Evolutionary conservation across 176 grass and related monocot species (phyloP).

Genomic region (Puya raimondii): DNA sequence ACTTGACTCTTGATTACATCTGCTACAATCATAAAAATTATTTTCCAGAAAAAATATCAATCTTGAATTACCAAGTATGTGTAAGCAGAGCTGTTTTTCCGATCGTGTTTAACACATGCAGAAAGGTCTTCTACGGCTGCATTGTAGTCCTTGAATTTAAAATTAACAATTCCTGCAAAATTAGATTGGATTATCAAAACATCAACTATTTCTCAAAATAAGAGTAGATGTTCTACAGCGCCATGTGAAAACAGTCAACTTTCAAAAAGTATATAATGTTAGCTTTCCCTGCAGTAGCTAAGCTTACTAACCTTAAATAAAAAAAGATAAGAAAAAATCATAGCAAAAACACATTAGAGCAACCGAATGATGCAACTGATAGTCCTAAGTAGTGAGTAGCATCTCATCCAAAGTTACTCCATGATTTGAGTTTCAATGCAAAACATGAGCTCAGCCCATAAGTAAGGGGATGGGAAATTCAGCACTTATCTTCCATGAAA

Average conservation of each 20-base stretch:
- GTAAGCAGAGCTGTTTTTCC: slow-evolving; percentile 94
- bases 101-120: slow-evolving; percentile 73
- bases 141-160: slow-evolving; percentile 97
- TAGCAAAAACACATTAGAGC: not conserved
- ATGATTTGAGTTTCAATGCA: not conserved
- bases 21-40: no score
- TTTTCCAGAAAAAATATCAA: not conserved
- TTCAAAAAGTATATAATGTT: not conserved
- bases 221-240: no score
- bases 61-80: slow-evolving; percentile 70
- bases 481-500: not conserved
- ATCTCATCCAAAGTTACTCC: not conserved
- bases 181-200: not conserved
- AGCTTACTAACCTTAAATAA: not conserved
- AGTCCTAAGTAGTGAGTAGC: not conserved
- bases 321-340: not conserved
- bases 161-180: slow-evolving; percentile 92
- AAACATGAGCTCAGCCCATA: not conserved
- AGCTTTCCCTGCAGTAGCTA: not conserved
- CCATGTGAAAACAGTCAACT: not conserved
- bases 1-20: no score
- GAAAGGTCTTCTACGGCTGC: slow-evolving; percentile 77
- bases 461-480: not conserved
- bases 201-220: no score
- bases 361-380: not conserved